phyloP scores from a whole-genome alignment of 148 eudicot species.

The Vaccinium myrtillus region DNA sequence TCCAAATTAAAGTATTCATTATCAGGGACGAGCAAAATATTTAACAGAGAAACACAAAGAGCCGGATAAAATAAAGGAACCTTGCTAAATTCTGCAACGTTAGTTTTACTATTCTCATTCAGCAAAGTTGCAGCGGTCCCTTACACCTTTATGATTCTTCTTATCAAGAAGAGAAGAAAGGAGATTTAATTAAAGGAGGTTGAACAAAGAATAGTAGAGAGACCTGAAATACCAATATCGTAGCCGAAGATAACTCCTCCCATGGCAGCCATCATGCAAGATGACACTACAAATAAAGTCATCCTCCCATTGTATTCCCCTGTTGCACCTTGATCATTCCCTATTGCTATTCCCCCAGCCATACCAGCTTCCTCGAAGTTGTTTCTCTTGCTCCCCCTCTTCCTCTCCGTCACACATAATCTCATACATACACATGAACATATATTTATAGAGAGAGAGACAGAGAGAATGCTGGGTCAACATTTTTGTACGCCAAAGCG shows the following conservation, averaged over 20 bases:
- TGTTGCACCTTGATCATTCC: neutral
- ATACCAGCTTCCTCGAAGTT: neutral
- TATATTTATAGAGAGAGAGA: no score
- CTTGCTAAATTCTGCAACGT: no score
- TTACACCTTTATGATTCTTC: no score
- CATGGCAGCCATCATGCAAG: conserved; percentile 42
- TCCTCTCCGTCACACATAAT: no score
- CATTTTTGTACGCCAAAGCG: no score
- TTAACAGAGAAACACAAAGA: no score
- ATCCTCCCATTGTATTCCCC: conserved; percentile 22
- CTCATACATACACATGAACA: no score
- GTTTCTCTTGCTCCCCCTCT: no score
- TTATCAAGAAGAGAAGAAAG: neutral
- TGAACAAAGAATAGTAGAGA: neutral
- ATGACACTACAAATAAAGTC: conserved; percentile 19
- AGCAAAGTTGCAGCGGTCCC: neutral
- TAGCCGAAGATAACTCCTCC: conserved; percentile 50
- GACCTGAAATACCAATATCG: conserved; percentile 51
- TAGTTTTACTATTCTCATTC: no score
- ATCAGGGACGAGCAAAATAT: no score
- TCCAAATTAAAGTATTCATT: no score
- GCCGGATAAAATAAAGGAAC: neutral
- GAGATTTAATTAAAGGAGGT: neutral
- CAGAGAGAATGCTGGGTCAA: no score
- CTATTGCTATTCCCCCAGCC: conserved; percentile 16